These are phyloP conservation scores for Corylus heterophylla DNA, from an alignment of 306 rosid species.

Conservation along the genomic window DNA sequence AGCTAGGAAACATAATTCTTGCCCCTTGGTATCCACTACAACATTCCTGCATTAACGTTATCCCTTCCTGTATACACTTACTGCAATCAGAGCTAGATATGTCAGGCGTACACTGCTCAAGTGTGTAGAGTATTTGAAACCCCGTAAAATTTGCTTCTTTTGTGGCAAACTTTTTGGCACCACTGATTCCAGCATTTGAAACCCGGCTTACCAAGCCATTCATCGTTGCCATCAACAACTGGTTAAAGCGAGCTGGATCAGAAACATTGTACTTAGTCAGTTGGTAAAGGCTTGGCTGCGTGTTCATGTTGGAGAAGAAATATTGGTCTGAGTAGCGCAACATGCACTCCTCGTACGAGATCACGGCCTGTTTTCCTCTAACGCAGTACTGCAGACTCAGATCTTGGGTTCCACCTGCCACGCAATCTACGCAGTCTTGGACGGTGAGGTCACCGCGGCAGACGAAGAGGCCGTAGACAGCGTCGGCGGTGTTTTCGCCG, in stretches of 20 bases:
- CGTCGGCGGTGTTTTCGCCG: slow-evolving; percentile 4
- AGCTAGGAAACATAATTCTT: background rate
- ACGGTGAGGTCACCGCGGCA: slow-evolving; percentile 43
- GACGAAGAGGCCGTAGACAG: slow-evolving; percentile 22
- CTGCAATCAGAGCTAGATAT: background rate
- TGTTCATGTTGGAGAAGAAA: slow-evolving; percentile 28
- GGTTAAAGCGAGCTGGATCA: background rate
- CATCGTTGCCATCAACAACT: background rate
- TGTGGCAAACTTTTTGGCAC: background rate
- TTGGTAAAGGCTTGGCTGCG: no score
- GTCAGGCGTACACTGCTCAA: background rate
- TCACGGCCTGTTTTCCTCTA: slow-evolving; percentile 32
- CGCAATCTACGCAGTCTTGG: slow-evolving; percentile 45
- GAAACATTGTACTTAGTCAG: no score
- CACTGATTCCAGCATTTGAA: background rate
- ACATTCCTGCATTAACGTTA: background rate
- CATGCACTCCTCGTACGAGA: slow-evolving; percentile 30
- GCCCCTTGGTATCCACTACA: background rate
- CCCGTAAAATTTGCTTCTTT: background rate
- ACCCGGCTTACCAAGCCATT: slow-evolving; percentile 15
- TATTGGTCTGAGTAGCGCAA: slow-evolving; percentile 31
- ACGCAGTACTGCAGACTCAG: slow-evolving; percentile 26
- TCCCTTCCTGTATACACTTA: background rate
- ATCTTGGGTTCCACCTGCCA: slow-evolving; percentile 27
- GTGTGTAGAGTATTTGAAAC: slow-evolving; percentile 27